These are phyloP conservation scores for Rhodofomes roseus DNA, from an alignment of 1,284 basidiomycete genomes.

Conservation along the genomic window DNA sequence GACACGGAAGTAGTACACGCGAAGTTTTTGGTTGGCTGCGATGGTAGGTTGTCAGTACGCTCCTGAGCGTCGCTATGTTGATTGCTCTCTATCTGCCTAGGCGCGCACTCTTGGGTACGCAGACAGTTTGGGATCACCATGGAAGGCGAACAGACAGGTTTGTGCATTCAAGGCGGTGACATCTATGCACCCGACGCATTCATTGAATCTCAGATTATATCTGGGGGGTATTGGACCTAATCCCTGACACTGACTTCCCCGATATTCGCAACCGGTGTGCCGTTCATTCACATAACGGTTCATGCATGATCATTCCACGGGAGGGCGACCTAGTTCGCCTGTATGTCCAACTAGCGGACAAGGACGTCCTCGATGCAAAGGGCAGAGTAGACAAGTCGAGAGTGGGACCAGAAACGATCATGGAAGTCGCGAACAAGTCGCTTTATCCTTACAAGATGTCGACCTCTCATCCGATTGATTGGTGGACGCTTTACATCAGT, in stretches of 20 bases:
- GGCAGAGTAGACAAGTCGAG: slow-evolving; percentile 62
- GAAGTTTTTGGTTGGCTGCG: slow-evolving; percentile 53
- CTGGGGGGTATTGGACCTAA: slow-evolving; percentile 77
- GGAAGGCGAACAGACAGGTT: slow-evolving; percentile 74
- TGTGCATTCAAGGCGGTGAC: neutral
- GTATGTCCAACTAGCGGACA: slow-evolving; percentile 68
- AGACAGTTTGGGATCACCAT: slow-evolving; percentile 62
- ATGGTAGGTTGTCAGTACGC: slow-evolving; percentile 33
- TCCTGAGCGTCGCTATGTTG: neutral
- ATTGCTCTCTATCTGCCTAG: neutral
- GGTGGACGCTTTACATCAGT: slow-evolving; percentile 79
- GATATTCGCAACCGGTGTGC: slow-evolving; percentile 73
- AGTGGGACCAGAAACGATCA: slow-evolving; percentile 56
- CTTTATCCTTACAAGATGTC: slow-evolving; percentile 67
- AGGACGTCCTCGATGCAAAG: slow-evolving; percentile 46
- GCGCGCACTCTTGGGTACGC: slow-evolving; percentile 79
- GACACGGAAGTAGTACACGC: slow-evolving; percentile 44
- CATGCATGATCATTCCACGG: slow-evolving; percentile 73
- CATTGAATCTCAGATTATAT: slow-evolving; percentile 46
- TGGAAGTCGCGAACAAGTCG: slow-evolving; percentile 65
- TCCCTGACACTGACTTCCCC: slow-evolving; percentile 74
- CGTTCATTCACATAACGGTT: slow-evolving; percentile 53
- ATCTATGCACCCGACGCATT: neutral
- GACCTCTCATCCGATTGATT: slow-evolving; percentile 57
- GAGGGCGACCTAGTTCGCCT: slow-evolving; percentile 69